These are phyloP conservation scores for Herpetospermum pedunculosum DNA, from an alignment of 306 rosid species.

Conservation along the genomic window DNA sequence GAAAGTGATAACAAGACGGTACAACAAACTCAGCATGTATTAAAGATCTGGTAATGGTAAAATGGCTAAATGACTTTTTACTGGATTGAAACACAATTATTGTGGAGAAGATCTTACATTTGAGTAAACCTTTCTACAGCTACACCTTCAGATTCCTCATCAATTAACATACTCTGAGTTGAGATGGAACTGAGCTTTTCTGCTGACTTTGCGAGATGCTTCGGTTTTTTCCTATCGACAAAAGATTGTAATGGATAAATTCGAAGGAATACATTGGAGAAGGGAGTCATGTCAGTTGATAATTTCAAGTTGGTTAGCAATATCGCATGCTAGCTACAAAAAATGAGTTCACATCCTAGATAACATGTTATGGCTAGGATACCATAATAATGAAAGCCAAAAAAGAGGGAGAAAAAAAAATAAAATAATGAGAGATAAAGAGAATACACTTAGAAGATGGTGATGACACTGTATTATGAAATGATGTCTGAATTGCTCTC, in stretches of 20 bases:
- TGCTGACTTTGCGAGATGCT: constrained; percentile 22
- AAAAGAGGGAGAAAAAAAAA: neutral
- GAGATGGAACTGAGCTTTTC: constrained; percentile 20
- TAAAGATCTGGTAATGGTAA: neutral
- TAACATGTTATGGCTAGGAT: neutral
- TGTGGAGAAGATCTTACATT: constrained; percentile 17
- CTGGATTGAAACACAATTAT: neutral
- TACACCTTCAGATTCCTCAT: constrained; percentile 14
- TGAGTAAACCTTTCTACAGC: constrained; percentile 13
- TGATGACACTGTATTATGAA: neutral
- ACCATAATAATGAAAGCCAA: neutral
- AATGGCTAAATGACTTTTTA: neutral
- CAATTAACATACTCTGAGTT: constrained; percentile 15
- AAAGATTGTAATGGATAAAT: constrained; percentile 5
- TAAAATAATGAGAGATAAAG: neutral
- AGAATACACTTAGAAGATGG: neutral
- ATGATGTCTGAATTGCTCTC: neutral
- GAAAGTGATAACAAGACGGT: constrained; percentile 10
- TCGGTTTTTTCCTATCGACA: constrained; percentile 32
- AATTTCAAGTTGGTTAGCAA: neutral
- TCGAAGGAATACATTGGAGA: neutral
- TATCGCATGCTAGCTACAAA: neutral
- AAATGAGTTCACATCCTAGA: neutral
- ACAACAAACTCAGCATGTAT: neutral
- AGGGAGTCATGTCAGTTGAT: neutral